Evolutionary conservation across 495 filamentous ascomycete genomes (phyloP).

Genomic region (Beverwykella pulmonaria): DNA sequence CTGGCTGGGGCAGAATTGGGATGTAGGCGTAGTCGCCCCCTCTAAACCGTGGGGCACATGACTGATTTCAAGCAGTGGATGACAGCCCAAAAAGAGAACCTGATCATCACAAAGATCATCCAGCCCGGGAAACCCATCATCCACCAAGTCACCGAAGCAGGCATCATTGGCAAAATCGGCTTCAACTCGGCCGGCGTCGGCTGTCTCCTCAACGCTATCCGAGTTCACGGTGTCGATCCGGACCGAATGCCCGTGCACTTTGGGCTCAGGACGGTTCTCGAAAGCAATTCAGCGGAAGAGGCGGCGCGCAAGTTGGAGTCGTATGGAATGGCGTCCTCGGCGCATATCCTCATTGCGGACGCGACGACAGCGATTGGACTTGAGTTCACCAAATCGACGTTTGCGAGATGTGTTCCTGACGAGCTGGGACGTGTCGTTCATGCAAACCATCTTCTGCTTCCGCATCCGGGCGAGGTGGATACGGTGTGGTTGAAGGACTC

Average conservation of each 20-base stretch:
- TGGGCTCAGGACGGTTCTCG: slow-evolving; percentile 61
- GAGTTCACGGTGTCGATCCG: slow-evolving; percentile 59
- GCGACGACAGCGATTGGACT: slow-evolving; percentile 55
- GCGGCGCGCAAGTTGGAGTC: slow-evolving; percentile 56
- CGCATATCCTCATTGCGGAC: slow-evolving; percentile 66
- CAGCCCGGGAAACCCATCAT: slow-evolving; percentile 53
- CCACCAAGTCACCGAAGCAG: slow-evolving; percentile 62
- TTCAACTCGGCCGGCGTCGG: slow-evolving; percentile 65
- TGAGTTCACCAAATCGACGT: slow-evolving; percentile 62
- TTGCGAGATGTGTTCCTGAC: slow-evolving; percentile 53
- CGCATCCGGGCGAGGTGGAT: slow-evolving; percentile 50
- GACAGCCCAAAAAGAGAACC: slow-evolving; percentile 50
- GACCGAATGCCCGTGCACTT: slow-evolving; percentile 64
- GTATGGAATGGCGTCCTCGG: slow-evolving; percentile 61
- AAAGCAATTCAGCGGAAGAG: slow-evolving; percentile 52
- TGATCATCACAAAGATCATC: slow-evolving; percentile 58
- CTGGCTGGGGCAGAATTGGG: slow-evolving; percentile 70
- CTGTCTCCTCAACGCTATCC: slow-evolving; percentile 68
- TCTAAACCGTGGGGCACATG: background rate
- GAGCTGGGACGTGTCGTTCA: slow-evolving; percentile 56
- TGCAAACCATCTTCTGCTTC: slow-evolving; percentile 64
- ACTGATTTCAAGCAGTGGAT: no score
- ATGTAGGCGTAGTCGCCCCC: slow-evolving; percentile 39
- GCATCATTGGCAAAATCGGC: slow-evolving; percentile 74
- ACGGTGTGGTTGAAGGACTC: slow-evolving; percentile 61